Conservation (phyloP, 1,139 yeast genomes). For the Yamadazyma mexicana region DNA sequence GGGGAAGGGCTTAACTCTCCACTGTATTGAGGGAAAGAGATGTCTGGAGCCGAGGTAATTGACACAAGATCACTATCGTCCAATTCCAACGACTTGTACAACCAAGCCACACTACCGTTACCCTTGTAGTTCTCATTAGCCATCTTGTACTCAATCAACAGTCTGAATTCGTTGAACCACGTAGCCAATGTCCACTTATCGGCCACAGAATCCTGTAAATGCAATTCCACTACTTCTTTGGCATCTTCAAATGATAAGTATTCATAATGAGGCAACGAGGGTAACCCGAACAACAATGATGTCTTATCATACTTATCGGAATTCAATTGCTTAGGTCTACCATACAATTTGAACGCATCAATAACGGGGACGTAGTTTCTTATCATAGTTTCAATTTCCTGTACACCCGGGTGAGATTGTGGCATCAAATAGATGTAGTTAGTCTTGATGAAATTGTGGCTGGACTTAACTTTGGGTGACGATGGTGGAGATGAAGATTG, state of each 20-base stretch:
- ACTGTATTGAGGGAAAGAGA: slow-evolving; percentile 17
- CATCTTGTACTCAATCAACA: slow-evolving; percentile 32
- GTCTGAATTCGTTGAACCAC: slow-evolving; percentile 37
- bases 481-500: slow-evolving; percentile 19
- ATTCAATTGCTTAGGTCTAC: slow-evolving; percentile 51
- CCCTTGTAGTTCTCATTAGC: slow-evolving; percentile 25
- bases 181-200: slow-evolving; percentile 32
- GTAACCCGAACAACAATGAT: slow-evolving; percentile 55
- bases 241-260: slow-evolving; percentile 46
- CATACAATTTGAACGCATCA: slow-evolving; percentile 55
- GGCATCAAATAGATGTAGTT: slow-evolving; percentile 52
- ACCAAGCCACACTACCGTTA: slow-evolving; percentile 30
- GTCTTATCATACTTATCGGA: slow-evolving; percentile 46
- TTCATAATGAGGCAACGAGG: slow-evolving; percentile 55
- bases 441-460: slow-evolving; percentile 30
- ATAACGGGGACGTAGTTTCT: slow-evolving; percentile 52
- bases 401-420: slow-evolving; percentile 54
- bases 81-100: slow-evolving; percentile 25
- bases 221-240: slow-evolving; percentile 29
- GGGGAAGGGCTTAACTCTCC: slow-evolving; percentile 15
- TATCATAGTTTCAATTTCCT: slow-evolving; percentile 58
- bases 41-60: slow-evolving; percentile 17
- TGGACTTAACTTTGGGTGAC: slow-evolving; percentile 17
- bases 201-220: slow-evolving; percentile 26
- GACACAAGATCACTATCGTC: slow-evolving; percentile 17